A percentile compares a stretch with the other conserved stretches of the same genome.
phyloP scores from a whole-genome alignment of 306 rosid species.

The Lablab purpureus region DNA sequence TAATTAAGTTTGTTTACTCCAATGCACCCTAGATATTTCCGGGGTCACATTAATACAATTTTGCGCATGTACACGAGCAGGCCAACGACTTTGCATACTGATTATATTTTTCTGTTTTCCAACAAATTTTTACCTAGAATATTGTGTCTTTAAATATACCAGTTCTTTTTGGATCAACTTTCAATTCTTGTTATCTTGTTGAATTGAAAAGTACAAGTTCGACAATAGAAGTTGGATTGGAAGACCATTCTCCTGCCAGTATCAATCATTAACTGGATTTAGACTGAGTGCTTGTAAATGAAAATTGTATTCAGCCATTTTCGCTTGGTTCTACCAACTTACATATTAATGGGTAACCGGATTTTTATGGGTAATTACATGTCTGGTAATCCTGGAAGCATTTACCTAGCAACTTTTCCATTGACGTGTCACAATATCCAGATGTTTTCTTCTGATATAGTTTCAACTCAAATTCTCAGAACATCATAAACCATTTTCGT shows the following conservation, averaged over 20 bases:
- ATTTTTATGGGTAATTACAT: constrained; percentile 8
- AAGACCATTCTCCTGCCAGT: constrained; percentile 1
- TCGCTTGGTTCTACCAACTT: constrained; percentile 9
- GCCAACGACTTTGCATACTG: not conserved
- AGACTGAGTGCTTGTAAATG: not conserved
- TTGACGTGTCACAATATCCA: constrained; percentile 7
- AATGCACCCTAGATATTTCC: not conserved
- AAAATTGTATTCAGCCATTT: constrained; percentile 19
- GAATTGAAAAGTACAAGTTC: not conserved
- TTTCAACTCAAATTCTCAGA: constrained; percentile 26
- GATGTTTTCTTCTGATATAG: constrained; percentile 15
- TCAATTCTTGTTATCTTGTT: constrained; percentile 4
- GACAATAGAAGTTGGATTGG: constrained; percentile 18
- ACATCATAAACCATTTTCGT: constrained; percentile 11
- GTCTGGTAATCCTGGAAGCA: constrained; percentile 2
- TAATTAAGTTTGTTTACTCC: not conserved
- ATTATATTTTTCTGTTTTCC: not conserved
- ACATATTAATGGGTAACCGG: not conserved
- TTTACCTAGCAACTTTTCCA: constrained; percentile 16
- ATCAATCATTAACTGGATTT: constrained; percentile 2
- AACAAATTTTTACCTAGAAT: constrained; percentile 1
- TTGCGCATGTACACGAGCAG: constrained; percentile 1
- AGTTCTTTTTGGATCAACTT: constrained; percentile 23
- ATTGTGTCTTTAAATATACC: constrained; percentile 11
- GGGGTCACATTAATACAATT: not conserved